A percentile compares a stretch with the other conserved stretches of the same genome.
Evolutionary conservation across 1,284 basidiomycete species (phyloP).

Genomic region (Moesziomyces sp.): DNA sequence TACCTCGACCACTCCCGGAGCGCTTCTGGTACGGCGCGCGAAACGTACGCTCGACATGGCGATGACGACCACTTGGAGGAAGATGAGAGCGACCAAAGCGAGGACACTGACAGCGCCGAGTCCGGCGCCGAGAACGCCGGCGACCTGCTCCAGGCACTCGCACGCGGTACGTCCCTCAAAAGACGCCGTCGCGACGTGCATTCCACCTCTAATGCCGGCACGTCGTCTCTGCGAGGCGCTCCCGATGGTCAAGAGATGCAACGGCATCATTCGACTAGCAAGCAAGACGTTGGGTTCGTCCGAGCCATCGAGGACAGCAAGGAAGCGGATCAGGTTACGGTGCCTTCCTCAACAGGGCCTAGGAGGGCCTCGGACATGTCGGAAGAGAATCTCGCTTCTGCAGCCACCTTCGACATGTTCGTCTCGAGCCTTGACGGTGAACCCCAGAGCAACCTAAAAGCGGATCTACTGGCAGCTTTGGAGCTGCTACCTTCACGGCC

Average conservation of each 20-base stretch:
- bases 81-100: slow-evolving; percentile 34
- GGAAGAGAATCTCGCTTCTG: slow-evolving; percentile 10
- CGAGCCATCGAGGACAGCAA: too few species aligned
- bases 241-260: too few species aligned
- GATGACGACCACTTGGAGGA: slow-evolving; percentile 7
- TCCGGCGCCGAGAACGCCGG: slow-evolving; percentile 34
- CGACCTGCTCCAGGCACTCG: slow-evolving; percentile 32
- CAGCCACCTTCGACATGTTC: slow-evolving; percentile 23
- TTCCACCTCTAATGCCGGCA: too few species aligned
- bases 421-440: not conserved
- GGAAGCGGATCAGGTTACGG: not conserved
- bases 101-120: slow-evolving; percentile 24
- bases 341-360: not conserved
- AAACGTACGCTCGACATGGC: not conserved
- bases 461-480: slow-evolving; percentile 15
- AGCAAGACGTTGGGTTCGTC: too few species aligned
- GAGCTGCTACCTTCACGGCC: slow-evolving; percentile 25
- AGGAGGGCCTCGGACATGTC: not conserved
- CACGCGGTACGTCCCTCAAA: slow-evolving; percentile 22
- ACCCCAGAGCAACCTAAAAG: not conserved
- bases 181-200: slow-evolving; percentile 1
- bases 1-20: not conserved
- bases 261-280: not conserved
- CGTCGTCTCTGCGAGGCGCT: not conserved
- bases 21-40: slow-evolving; percentile 1